A percentile compares a stretch with the other conserved stretches of the same genome.
Conservation (phyloP, 2,329 filamentous ascomycete genomes). For the Nannizziopsis barbatae region DNA sequence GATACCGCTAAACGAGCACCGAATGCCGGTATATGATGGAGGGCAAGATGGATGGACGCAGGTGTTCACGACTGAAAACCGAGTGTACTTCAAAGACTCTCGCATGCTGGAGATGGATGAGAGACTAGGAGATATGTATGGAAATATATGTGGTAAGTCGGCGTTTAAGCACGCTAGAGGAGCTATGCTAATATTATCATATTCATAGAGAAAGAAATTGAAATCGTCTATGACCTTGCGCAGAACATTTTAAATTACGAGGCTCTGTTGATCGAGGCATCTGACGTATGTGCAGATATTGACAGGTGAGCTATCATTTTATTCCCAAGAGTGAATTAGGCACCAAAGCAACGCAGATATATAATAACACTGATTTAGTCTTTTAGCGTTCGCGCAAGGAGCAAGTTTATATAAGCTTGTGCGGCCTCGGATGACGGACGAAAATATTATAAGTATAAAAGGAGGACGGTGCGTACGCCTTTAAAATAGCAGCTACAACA, state of each 20-base stretch:
- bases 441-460: slow-evolving; percentile 61
- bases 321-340: neutral
- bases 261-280: slow-evolving; percentile 53
- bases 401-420: slow-evolving; percentile 63
- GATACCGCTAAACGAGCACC: slow-evolving; percentile 53
- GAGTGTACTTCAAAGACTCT: slow-evolving; percentile 75
- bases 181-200: neutral
- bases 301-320: slow-evolving; percentile 43
- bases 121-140: slow-evolving; percentile 73
- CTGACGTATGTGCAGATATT: slow-evolving; percentile 72
- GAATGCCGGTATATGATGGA: slow-evolving; percentile 53
- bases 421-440: slow-evolving; percentile 56
- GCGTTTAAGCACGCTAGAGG: neutral
- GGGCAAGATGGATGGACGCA: slow-evolving; percentile 60
- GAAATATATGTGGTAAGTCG: slow-evolving; percentile 63
- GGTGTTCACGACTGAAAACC: slow-evolving; percentile 60
- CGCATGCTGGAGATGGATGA: slow-evolving; percentile 72
- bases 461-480: slow-evolving; percentile 51
- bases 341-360: neutral
- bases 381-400: slow-evolving; percentile 67
- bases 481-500: neutral
- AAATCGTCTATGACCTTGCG: slow-evolving; percentile 69
- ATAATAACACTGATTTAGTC: slow-evolving; percentile 33
- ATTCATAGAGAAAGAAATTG: slow-evolving; percentile 65
- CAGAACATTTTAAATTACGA: slow-evolving; percentile 60